Evolutionary conservation across 1,284 basidiomycete genomes (phyloP).

Genomic region (Trichosporon sp.): DNA sequence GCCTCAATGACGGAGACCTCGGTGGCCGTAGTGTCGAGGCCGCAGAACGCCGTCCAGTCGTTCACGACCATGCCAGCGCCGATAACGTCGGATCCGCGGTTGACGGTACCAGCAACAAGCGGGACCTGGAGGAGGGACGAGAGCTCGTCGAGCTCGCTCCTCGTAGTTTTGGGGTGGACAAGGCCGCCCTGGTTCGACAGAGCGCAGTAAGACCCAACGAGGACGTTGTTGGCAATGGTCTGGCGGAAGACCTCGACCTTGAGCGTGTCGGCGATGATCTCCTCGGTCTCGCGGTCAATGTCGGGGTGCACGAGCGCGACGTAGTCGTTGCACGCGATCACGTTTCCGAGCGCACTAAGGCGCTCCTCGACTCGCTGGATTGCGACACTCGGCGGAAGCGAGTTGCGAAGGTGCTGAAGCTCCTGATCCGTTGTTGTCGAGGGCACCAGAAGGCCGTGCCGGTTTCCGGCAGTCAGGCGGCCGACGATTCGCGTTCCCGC

Average conservation of each 20-base stretch:
- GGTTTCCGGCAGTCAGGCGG: constrained; percentile 87
- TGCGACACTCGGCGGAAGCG: constrained; percentile 83
- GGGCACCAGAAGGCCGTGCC: constrained; percentile 93
- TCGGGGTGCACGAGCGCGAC: constrained; percentile 97
- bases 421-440: constrained; percentile 96
- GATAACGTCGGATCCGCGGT: constrained; percentile 95
- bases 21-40: constrained; percentile 93
- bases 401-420: constrained; percentile 93
- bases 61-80: constrained; percentile 97
- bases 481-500: constrained; percentile 93
- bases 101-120: constrained; percentile 94
- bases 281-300: constrained; percentile 96
- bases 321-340: constrained; percentile 97
- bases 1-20: constrained; percentile 98
- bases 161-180: constrained; percentile 93
- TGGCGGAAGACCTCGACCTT: constrained; percentile 99
- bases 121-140: constrained; percentile 92
- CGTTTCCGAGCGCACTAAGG: constrained; percentile 92
- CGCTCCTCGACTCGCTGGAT: constrained; percentile 97
- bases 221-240: constrained; percentile 92
- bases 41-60: constrained; percentile 97
- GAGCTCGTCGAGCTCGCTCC: constrained; percentile 96
- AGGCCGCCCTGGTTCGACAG: constrained; percentile 89
- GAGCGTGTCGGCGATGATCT: constrained; percentile 98
- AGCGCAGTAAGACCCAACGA: constrained; percentile 92